Evolutionary conservation across 2,329 filamentous ascomycete genomes (phyloP).

Genomic region (Scytalidium lignicola): DNA sequence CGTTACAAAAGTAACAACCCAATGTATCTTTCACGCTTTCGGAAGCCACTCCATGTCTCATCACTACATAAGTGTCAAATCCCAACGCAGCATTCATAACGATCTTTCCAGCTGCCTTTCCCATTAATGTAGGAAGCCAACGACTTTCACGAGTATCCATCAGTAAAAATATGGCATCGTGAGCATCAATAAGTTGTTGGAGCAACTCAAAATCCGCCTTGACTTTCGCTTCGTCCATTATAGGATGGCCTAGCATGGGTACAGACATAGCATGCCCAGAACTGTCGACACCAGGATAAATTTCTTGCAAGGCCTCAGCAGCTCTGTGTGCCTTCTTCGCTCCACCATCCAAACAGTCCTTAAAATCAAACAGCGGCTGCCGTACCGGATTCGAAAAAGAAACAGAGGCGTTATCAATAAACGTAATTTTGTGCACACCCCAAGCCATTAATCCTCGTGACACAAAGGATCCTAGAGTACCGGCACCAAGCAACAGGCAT

Average conservation of each 20-base stretch:
- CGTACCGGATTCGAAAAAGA: slow-evolving; percentile 96
- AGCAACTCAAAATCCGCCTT: slow-evolving; percentile 72
- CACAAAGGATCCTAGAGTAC: slow-evolving; percentile 91
- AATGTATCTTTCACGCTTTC: slow-evolving; percentile 59
- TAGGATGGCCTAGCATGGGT: slow-evolving; percentile 92
- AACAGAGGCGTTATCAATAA: slow-evolving; percentile 88
- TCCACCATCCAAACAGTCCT: slow-evolving; percentile 82
- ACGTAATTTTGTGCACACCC: slow-evolving; percentile 93
- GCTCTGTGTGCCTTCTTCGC: slow-evolving; percentile 77
- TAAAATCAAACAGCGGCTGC: slow-evolving; percentile 86
- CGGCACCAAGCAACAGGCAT: slow-evolving; percentile 85
- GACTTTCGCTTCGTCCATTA: slow-evolving; percentile 65
- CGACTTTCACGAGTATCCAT: slow-evolving; percentile 95
- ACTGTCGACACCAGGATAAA: slow-evolving; percentile 86
- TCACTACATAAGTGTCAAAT: slow-evolving; percentile 95
- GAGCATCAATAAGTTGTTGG: slow-evolving; percentile 68
- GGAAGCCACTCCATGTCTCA: slow-evolving; percentile 79
- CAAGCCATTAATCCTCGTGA: slow-evolving; percentile 88
- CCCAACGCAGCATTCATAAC: slow-evolving; percentile 95
- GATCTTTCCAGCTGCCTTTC: slow-evolving; percentile 86
- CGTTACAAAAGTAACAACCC: slow-evolving; percentile 98
- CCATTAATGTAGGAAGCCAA: slow-evolving; percentile 96
- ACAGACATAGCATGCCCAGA: slow-evolving; percentile 78
- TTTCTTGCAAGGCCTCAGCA: slow-evolving; percentile 72
- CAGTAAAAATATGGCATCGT: slow-evolving; percentile 91